Conservation (phyloP, 73 alveolate species). For the Tetrahymena elliotti region DNA sequence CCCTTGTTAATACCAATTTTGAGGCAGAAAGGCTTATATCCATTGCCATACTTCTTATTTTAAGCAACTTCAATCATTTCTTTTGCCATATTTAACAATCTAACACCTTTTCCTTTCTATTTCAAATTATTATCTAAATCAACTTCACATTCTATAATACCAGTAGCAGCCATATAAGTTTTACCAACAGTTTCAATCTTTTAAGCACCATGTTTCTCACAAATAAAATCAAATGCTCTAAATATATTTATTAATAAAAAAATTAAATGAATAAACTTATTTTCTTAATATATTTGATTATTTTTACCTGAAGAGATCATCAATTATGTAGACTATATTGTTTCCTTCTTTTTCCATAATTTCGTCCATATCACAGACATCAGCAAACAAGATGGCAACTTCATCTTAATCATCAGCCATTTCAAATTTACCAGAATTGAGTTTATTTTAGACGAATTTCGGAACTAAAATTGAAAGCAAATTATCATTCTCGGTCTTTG, state of each 20-base stretch:
- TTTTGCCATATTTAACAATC: conserved; percentile 30
- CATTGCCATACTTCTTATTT: conserved; percentile 37
- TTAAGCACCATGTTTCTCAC: conserved; percentile 45
- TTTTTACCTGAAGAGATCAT: conserved; percentile 4
- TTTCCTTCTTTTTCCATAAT: conserved; percentile 31
- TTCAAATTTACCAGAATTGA: conserved; percentile 6
- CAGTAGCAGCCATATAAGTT: conserved; percentile 77
- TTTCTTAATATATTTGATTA: background rate
- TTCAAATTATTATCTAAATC: conserved; percentile 24
- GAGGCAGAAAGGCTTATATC: conserved; percentile 30
- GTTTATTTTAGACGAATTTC: conserved; percentile 14
- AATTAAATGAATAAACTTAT: background rate
- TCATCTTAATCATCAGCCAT: conserved; percentile 41
- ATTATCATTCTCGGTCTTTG: background rate
- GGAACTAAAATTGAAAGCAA: conserved; percentile 27
- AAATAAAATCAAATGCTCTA: conserved; percentile 61
- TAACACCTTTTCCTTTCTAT: conserved; percentile 23
- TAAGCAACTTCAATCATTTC: conserved; percentile 14
- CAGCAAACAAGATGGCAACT: conserved; percentile 31
- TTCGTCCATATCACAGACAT: conserved; percentile 32
- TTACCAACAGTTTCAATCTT: conserved; percentile 77
- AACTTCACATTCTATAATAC: conserved; percentile 58
- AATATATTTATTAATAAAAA: background rate
- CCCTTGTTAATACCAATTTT: conserved; percentile 44
- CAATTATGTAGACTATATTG: conserved; percentile 26